These are phyloP conservation scores for Mycosphaerelloides madeirae DNA, from an alignment of 2,329 filamentous ascomycete genomes.

Conservation along the genomic window DNA sequence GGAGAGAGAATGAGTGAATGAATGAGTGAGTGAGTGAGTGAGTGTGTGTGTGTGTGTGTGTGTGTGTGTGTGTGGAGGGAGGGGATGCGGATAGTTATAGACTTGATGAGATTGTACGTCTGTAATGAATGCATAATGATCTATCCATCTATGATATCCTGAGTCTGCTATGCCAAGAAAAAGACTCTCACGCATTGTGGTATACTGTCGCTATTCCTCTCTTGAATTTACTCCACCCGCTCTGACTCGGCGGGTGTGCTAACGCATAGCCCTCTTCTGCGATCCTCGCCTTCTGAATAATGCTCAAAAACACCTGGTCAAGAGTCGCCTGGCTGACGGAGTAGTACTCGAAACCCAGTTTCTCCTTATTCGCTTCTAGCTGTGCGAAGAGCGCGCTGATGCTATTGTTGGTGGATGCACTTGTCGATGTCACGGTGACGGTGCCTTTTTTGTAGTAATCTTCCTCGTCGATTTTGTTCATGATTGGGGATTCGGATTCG, in stretches of 20 bases:
- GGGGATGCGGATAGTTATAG: no score
- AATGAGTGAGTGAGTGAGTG: no score
- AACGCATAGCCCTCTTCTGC: slow-evolving; percentile 58
- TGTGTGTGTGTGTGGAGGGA: no score
- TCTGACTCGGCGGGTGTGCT: slow-evolving; percentile 14
- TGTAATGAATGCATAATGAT: no score
- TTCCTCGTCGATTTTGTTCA: slow-evolving; percentile 8
- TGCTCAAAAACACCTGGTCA: slow-evolving; percentile 84
- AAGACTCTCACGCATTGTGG: slow-evolving; percentile 17
- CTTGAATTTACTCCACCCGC: slow-evolving; percentile 15
- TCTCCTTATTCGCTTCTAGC: slow-evolving; percentile 65
- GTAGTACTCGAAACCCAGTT: slow-evolving; percentile 75
- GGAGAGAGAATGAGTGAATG: not conserved
- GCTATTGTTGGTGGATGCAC: slow-evolving; percentile 32
- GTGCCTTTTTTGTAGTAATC: slow-evolving; percentile 11
- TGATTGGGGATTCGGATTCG: slow-evolving; percentile 13
- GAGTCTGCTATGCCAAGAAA: no score
- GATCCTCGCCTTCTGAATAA: slow-evolving; percentile 75
- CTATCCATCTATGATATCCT: not conserved
- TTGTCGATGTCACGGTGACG: slow-evolving; percentile 4
- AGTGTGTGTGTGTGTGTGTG: no score
- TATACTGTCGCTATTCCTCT: slow-evolving; percentile 14
- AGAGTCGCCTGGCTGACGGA: slow-evolving; percentile 81
- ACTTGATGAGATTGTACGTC: no score
- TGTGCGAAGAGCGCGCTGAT: slow-evolving; percentile 67